Evolutionary conservation across 2,329 filamentous ascomycete genomes (phyloP), one percentile per base, ranked within the genome.

Genomic region (Beauveria scarabaeidicola): DNA sequence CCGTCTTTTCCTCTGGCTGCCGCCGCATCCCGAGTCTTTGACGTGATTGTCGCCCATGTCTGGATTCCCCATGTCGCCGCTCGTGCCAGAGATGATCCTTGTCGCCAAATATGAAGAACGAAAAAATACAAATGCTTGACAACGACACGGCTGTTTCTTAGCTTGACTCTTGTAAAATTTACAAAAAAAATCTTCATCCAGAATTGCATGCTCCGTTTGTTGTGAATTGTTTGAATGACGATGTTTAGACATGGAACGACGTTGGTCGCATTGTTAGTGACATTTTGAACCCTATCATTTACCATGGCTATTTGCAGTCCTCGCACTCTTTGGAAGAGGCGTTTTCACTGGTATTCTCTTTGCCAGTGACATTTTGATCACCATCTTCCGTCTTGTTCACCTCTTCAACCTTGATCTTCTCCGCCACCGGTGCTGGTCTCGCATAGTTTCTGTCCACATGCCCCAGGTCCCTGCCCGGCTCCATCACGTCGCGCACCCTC

Each of bases 401-500:
- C 21, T 48, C 43, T 23, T 11, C 23, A 38, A 52, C 7, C 11
- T 29, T 36, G 23, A 52, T 13, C 32, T 41, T 27, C 21, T 40
- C 19, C 9, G 43, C 19, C 36, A 11, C 32, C 40, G n/a, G 46
- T 44, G 8, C 29, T 17, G 38, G 36, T 43, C 61, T 63, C 17
- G 41, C 61, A 52, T 78, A 69, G 56, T 80, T 72, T 58, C 83
- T 78, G 71, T 92, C 89, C 25, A 91, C 87, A 74, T 97, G 93
- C 0, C 93, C 93, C 57, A 97, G 75, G 68, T 93, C 82, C 63
- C 88, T 81, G 1, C 77, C 78, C 0, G 92, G 93, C 67, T 94
- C 87, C 66, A 97, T 86, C 55, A 90, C 80, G 74, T 97, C 90
- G 61, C 93, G 79, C 5, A 97, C 84, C 17, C 87, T 81, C 61